Base-by-base conservation (phyloP, 2,329 filamentous ascomycete genomes). In the Alternaria solani region DNA sequence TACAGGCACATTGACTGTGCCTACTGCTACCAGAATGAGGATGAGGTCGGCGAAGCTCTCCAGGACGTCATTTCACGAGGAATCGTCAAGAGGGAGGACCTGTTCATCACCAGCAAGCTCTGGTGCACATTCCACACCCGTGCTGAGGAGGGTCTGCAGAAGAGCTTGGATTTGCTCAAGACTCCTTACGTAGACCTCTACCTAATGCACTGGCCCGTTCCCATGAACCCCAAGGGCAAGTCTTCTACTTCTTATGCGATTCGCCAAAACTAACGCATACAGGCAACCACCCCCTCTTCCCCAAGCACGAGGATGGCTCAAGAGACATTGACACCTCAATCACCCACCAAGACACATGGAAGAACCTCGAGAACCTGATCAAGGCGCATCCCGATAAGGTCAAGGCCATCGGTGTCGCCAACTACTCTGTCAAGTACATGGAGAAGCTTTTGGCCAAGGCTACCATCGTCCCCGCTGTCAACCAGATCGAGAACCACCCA, bases 81-180 rank as follows among this genome's bases (percentile, higher is more conserved):
- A 25, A 83, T 86, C 62, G 82, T 91, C 70, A 91, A 89, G 84
- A 87, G 92, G 62, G 87, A 91, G 76, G 91, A 96, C 59, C 81
- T 96, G 63, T 96, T 95, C 80, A 87, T 96, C 60, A 91, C 92
- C 55, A 92, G 89, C 72, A 96, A 96, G 85, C 86, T 94, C 38
- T 96, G 92, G 91, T 90, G 88, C 73, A 92, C 91, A 51, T 94
- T 91, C 81, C 89, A 90, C 78, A 87, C 86, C 30, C 84, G 89
- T 7, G 88, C 88, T 6, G 88, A 91, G 79, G 81, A 90, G 70
- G 88, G 86, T 36, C 84, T 95, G 36, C 87, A 92, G 66, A 88
- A 89, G 84, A 91, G 89, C 71, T 82, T 95, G 75, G 86, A 89
- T 80, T 85, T 86, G 61, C 81, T 96, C 36, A 91, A 91, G 2